Base-by-base conservation (phyloP, 257 asterid species). In the Solanum gracilifrons region DNA sequence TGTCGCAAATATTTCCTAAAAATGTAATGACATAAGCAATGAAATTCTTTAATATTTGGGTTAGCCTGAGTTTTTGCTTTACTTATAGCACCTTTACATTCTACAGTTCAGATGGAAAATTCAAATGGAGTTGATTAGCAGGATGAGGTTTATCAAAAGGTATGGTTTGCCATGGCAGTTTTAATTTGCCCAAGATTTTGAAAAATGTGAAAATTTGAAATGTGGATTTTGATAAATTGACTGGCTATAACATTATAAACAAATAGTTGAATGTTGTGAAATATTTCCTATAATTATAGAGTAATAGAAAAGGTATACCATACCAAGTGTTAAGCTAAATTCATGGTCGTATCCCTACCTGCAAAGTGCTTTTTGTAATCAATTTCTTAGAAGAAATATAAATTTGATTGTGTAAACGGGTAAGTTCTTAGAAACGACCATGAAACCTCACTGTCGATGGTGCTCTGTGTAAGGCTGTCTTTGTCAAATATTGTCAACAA, bases 91-190 rank as follows among this genome's bases (percentile, higher is more conserved):
- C 13, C 13, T 87, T 89, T 91, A 90, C 96, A 95, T 93, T 92
- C 94, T 76, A 91, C 94, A 8, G 87, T 98, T 58, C 96, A 93
- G 88, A 91, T 93, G 23, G 96, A 98, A 86, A 92, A 91, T 86
- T 88, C 91, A 46, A 91, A 75, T 90, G 92, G 91, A 60, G 96
- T 92, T 86, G 99, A 95, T 83, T 95, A 96, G 99, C 96, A 94
- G 88, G 98, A 97, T 88, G 98, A 94, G 89, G 89, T 91, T 76
- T 94, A 91, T 91, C 99, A 97, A 85, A 95, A 95, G 98, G 41
- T 39, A 84, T 84, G 36, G 74, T 84, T 35, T 75, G 32, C 21
- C n/a, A 75, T 75, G 21, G 6, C 31, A 32, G 41, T 84, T 87
- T 46, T 71, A 2, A 11, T 37, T 87, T 21, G 23, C 46, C 0